Evolutionary conservation across 2,329 filamentous ascomycete genomes (phyloP).

Genomic region (Pyricularia sp.): DNA sequence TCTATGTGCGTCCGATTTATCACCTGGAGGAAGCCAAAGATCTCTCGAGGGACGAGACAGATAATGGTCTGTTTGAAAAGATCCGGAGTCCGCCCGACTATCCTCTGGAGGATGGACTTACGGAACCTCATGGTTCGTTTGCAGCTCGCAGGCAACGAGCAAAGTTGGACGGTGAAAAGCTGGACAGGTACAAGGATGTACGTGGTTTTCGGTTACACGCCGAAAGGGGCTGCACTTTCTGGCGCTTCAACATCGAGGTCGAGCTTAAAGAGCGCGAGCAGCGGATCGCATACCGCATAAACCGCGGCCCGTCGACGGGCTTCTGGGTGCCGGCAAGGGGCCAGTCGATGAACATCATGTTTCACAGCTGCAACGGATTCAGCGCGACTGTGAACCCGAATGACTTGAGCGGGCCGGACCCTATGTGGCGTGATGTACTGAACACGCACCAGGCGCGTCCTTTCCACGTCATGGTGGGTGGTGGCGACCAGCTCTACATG

Average conservation of each 20-base stretch:
- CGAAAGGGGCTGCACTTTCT: conserved; percentile 85
- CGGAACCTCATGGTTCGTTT: conserved; percentile 40
- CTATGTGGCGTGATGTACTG: conserved; percentile 90
- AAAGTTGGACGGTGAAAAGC: conserved; percentile 62
- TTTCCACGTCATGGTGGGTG: conserved; percentile 97
- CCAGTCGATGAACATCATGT: conserved; percentile 97
- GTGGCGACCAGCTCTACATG: conserved; percentile 95
- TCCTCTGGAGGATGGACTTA: conserved; percentile 23
- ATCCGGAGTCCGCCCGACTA: conserved; percentile 40
- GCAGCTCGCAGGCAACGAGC: conserved; percentile 38
- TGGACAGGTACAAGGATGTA: conserved; percentile 72
- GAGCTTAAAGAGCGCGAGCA: conserved; percentile 68
- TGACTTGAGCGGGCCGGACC: conserved; percentile 81
- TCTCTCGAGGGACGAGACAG: conserved; percentile 65
- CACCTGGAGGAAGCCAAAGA: conserved; percentile 68
- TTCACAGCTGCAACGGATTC: conserved; percentile 96
- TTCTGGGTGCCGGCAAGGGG: conserved; percentile 88
- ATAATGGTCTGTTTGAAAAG: conserved; percentile 70
- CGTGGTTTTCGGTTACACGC: conserved; percentile 69
- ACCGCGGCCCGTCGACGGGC: conserved; percentile 71
- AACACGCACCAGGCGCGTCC: conserved; percentile 83
- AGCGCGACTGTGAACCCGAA: conserved; percentile 65
- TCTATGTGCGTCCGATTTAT: conserved; percentile 84
- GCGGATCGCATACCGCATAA: conserved; percentile 90
- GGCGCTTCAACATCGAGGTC: conserved; percentile 91